Base-by-base conservation (phyloP, 1,284 basidiomycete species). In the Malassezia nana region DNA sequence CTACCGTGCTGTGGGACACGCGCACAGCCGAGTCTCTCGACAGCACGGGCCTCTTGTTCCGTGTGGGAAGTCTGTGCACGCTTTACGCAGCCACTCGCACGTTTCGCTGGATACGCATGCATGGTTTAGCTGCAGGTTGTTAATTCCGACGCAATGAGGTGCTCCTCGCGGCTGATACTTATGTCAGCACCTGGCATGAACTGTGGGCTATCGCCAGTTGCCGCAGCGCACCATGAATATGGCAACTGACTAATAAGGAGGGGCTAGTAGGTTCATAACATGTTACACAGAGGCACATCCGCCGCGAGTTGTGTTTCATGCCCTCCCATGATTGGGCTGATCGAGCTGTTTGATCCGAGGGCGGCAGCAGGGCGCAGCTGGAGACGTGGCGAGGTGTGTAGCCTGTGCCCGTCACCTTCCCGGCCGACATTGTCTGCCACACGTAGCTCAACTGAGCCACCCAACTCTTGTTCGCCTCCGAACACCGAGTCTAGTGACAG, bases 21-120 rank as follows among this genome's bases (percentile, higher is more conserved):
- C 10, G 42, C 10, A 42, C 49, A 15, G 54, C 44, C 4, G 48
- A 39, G 26, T 15, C 46, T n/a, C 38, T 51, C 13, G 54, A 56
- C 39, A 56, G 54, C 54, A 56, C 48, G 35, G 54, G 54, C 32
- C 45, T 56, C 15, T 25, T 56, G 29, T 51, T 56, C 22, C 48
- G 54, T 25, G 40, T 56, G 8, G 48, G 43, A 22, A 56, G 54
- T 51, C 42, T 56, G 44, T 42, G 54, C 49, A 56, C 54, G 29
- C 48, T 56, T 12, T 31, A 46, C 9, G 54, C 54, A 6, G 54
- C 54, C 13, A 20, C 16, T 13, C 31, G 48, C 45, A 56, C 48
- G n/a, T 46, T 25, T n/a, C 48, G 28, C 13, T 56, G 54, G 54
- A 26, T 56, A 18, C 48, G 49, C 8, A 16, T 32, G n/a, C 29